Base-by-base conservation (phyloP, 768 basidiomycete genomes). In the Macrolepiota dolichaula region DNA sequence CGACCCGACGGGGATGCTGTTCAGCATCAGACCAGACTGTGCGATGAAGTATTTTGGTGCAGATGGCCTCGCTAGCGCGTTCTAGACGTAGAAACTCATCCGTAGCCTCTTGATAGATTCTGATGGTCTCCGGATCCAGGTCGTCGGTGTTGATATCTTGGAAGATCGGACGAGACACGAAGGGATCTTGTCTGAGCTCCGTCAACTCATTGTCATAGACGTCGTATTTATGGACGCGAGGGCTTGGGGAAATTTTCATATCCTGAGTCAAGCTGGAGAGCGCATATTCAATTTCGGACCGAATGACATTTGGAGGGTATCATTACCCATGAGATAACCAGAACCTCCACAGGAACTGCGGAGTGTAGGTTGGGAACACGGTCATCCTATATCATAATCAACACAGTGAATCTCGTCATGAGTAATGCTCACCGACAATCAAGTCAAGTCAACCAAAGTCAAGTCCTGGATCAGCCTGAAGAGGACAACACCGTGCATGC, bases 211-310 rank as follows among this genome's bases (percentile, higher is more conserved):
- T 83, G 32, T 81, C 72, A 63, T 81, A 83, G 6, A 82, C 75
- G 62, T 85, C 77, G 63, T 84, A 85, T 2, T 78, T 66, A 64
- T 85, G 84, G 35, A 86, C 65, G 32, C 83, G 65, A 65, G 78
- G 67, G 64, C 51, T 38, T 2, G 57, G 46, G 38, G 51, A 47
- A 3, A 37, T 47, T 44, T 42, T 46, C n/a, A 58, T 46, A 17
- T 53, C 51, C n/a, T 54, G 51, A 5, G 60, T 53, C 22, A 49
- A 47, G 22, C 60, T 61, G 27, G 2, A 17, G 38, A 19, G n/a
- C 51, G 22, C 0, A 52, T 22, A 19, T 49, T 29, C 46, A 25
- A 11, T n/a, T 57, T 47, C 29, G 9, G 10, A 27, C 6, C 15
- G 49, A 29, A 44, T 7, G 2, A 5, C 6, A 22, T 25, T 13